Base-by-base conservation (phyloP, 225 moss, liverwort and hornwort genomes). In the Physcomitrellopsis africana region DNA sequence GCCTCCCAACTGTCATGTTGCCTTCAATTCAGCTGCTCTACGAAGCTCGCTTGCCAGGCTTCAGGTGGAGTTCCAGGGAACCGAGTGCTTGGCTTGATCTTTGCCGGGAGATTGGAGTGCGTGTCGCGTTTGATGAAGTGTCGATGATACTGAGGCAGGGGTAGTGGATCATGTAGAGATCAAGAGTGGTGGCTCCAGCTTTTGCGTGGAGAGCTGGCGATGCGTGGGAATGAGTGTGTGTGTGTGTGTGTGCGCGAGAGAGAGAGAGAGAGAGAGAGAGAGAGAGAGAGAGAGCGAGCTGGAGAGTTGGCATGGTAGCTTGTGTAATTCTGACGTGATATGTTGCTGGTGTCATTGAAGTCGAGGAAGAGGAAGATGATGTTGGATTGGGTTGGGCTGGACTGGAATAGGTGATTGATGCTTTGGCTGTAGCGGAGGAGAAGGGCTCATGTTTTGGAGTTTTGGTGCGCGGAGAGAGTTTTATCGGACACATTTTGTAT, bases 341-440 rank as follows among this genome's bases (percentile, higher is more conserved):
- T 51, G 72, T 23, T 62, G 29, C 37, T 46, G 60, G 61, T 10
- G 48, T 8, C 1, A 9, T 3, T 55, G 19, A 41, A 62, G 62
- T 32, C 23, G 63, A 43, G 52, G 29, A 29, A 56, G 47, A 23
- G 14, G 59, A n/a, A 59, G 70, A 60, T 62, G 73, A 63, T 63
- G 52, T 9, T 51, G 23, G 73, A 17, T 17, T 64, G 52, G 73
- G 17, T 73, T 63, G 72, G 73, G 17, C 53, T 63, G 72, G 49
- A 72, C 18, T 42, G 63, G 63, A 63, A 63, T 51, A 63, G 42
- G 52, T 41, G 73, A 32, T 63, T 63, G 42, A 37, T 17, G 49
- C 17, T 15, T 11, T 37, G 26, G 51, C 37, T n/a, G 8, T 32
- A n/a, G 23, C 15, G 61, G 61, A 26, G 16, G 48, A 66, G 60